Percentiles rank a stretch among this genome's conserved stretches.
phyloP scores from a whole-genome alignment of 2,329 filamentous ascomycete species.

The Rutstroemia sp. region DNA sequence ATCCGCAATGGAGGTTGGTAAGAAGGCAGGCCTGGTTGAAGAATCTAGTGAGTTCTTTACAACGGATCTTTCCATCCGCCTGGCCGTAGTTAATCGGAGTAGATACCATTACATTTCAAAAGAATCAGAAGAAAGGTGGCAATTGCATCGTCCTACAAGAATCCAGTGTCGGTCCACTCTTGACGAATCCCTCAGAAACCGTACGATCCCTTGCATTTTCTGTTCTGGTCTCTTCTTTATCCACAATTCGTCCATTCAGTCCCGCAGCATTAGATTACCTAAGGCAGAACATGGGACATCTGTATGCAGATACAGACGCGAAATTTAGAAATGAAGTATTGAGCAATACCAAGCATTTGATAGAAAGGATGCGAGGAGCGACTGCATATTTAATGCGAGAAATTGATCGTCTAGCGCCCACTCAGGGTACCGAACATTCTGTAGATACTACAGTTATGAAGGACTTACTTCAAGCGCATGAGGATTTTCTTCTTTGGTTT shows the following conservation, averaged over 20 bases:
- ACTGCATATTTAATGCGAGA: conserved; percentile 47
- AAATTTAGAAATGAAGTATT: conserved; percentile 79
- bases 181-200: conserved; percentile 50
- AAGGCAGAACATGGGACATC: conserved; percentile 55
- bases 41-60: conserved; percentile 48
- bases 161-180: conserved; percentile 42
- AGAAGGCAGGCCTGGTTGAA: conserved; percentile 61
- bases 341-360: conserved; percentile 65
- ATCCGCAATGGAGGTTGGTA: conserved; percentile 62
- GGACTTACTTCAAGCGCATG: conserved; percentile 37
- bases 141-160: conserved; percentile 33
- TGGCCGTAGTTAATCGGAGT: conserved; percentile 8
- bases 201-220: conserved; percentile 77
- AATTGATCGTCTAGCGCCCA: conserved; percentile 11
- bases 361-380: conserved; percentile 65
- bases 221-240: conserved; percentile 67
- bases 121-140: conserved; percentile 28
- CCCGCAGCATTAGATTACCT: conserved; percentile 54
- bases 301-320: conserved; percentile 79
- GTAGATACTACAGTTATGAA: conserved; percentile 5
- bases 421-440: conserved; percentile 7
- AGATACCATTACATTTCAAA: conserved; percentile 30
- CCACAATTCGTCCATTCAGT: conserved; percentile 67
- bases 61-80: neutral
- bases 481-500: conserved; percentile 68